A percentile compares a stretch with the other conserved stretches of the same genome.
phyloP scores from a whole-genome alignment of 169 alveolate species.

The Eimeria maxima region DNA sequence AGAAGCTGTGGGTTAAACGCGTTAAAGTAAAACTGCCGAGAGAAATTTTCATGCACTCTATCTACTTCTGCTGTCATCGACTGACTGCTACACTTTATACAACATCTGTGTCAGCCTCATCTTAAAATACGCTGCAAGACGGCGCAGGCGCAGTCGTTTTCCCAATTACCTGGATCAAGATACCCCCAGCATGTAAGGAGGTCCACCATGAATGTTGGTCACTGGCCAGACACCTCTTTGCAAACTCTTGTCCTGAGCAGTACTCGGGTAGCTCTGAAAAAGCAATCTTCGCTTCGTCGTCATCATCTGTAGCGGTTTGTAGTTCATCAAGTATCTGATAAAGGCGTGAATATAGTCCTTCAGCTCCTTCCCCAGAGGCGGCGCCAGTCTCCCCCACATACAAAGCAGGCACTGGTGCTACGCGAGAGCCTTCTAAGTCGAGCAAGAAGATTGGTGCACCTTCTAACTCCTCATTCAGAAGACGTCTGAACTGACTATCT shows the following conservation, averaged over 20 bases:
- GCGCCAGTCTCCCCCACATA: constrained; percentile 9
- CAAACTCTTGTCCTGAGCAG: constrained; percentile 60
- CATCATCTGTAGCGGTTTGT: constrained; percentile 22
- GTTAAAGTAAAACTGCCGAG: no score
- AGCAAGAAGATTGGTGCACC: constrained; percentile 36
- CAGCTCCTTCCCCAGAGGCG: not conserved
- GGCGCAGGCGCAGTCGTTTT: not conserved
- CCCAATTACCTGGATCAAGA: constrained; percentile 3
- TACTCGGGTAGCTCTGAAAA: constrained; percentile 58
- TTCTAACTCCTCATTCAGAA: constrained; percentile 22
- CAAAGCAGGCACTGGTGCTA: constrained; percentile 53
- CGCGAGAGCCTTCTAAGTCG: constrained; percentile 57
- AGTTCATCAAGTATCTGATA: constrained; percentile 53
- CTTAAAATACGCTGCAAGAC: not conserved
- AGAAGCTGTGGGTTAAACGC: not conserved
- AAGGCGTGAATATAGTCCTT: constrained; percentile 12
- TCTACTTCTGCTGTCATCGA: no score
- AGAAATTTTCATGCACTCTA: no score
- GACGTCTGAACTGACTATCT: constrained; percentile 5
- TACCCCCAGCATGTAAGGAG: not conserved
- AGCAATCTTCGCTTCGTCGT: constrained; percentile 5
- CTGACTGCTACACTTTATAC: not conserved
- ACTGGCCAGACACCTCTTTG: constrained; percentile 57
- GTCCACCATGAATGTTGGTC: constrained; percentile 39
- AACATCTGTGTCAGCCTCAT: not conserved